phyloP scores from a whole-genome alignment of 129 eudicot species.

The Pseudognaphalium luteoalbum region DNA sequence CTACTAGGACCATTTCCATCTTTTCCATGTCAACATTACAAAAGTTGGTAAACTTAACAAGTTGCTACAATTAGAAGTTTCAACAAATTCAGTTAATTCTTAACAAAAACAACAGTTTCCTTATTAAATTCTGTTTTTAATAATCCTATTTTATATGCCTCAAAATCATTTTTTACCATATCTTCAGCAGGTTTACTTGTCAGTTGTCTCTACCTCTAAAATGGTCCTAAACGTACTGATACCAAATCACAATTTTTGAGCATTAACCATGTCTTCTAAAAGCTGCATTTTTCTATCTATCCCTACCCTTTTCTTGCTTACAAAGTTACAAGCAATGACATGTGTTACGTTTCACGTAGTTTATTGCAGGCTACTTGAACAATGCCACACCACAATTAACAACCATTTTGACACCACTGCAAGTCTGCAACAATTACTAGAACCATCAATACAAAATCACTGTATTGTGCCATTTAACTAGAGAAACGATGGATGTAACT shows the following conservation, averaged over 20 bases:
- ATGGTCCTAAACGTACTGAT: neutral
- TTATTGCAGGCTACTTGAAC: slow-evolving; percentile 25
- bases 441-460: neutral
- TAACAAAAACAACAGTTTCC: slow-evolving; percentile 2
- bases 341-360: slow-evolving; percentile 28
- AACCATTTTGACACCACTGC: neutral
- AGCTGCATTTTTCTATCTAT: slow-evolving; percentile 19
- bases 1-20: neutral
- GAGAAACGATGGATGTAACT: too few species aligned
- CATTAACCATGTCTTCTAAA: slow-evolving; percentile 22
- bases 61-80: too few species aligned
- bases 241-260: neutral
- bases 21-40: neutral
- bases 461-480: neutral
- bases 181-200: neutral
- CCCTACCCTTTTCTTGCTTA: slow-evolving; percentile 6
- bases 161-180: neutral
- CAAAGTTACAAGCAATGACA: slow-evolving; percentile 33
- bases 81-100: slow-evolving; percentile 3
- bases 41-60: slow-evolving; percentile 19
- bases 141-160: neutral
- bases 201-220: neutral
- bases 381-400: slow-evolving; percentile 1
- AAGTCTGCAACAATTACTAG: neutral
- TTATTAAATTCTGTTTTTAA: neutral